Evolutionary conservation across 2,329 filamentous ascomycete genomes (phyloP).

Genomic region (Aspergillus chevalieri): DNA sequence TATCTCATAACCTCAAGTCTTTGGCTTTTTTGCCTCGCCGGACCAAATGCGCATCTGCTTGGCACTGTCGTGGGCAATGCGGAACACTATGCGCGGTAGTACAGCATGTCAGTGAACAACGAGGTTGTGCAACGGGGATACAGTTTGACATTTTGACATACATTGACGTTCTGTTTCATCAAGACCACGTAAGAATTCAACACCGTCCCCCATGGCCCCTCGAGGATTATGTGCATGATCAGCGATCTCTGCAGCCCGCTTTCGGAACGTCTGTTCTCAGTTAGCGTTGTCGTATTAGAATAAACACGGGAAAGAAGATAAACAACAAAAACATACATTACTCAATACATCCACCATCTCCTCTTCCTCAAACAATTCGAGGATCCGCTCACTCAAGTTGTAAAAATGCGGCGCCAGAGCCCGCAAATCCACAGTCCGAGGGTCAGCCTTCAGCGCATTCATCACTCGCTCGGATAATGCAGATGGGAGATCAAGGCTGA

Average conservation of each 20-base stretch:
- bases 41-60: conserved; percentile 67
- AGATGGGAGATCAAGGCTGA: conserved; percentile 74
- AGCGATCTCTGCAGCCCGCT: conserved; percentile 72
- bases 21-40: conserved; percentile 52
- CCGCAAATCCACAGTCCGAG: conserved; percentile 75
- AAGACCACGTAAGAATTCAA: conserved; percentile 78
- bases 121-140: neutral
- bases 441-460: conserved; percentile 85
- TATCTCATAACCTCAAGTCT: neutral
- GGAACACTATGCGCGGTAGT: conserved; percentile 50
- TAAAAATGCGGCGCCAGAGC: conserved; percentile 85
- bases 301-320: neutral
- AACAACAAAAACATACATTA: conserved; percentile 29
- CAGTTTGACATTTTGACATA: conserved; percentile 24
- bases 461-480: conserved; percentile 73
- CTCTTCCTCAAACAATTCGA: conserved; percentile 89
- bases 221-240: conserved; percentile 83
- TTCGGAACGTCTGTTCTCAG: conserved; percentile 64
- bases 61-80: conserved; percentile 66
- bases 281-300: neutral
- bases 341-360: conserved; percentile 66
- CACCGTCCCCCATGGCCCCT: conserved; percentile 58
- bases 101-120: conserved; percentile 12
- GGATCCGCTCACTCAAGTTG: conserved; percentile 72
- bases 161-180: conserved; percentile 80